These are phyloP conservation scores for Macrotyloma uniflorum DNA, from an alignment of 306 rosid genomes.

Conservation along the genomic window DNA sequence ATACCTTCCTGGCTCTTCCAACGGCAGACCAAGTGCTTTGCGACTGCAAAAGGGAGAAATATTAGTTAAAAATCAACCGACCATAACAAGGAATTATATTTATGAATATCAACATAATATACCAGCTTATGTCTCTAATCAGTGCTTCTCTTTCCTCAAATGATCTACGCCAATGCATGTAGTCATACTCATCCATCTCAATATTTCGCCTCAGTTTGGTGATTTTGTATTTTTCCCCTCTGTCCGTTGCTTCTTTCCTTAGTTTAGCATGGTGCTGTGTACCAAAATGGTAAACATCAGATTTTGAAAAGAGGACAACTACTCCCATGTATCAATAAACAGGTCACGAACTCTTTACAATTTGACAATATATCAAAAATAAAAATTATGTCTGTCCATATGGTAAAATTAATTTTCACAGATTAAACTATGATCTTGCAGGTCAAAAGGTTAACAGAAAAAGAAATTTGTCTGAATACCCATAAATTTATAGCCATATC, in stretches of 20 bases:
- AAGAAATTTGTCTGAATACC: slow-evolving; percentile 4
- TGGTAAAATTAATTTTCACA: neutral
- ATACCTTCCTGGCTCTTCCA: slow-evolving; percentile 96
- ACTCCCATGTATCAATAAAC: slow-evolving; percentile 15
- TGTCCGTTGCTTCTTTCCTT: slow-evolving; percentile 64
- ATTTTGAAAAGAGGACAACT: slow-evolving; percentile 19
- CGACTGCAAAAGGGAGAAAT: slow-evolving; percentile 54
- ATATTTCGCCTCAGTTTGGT: slow-evolving; percentile 68
- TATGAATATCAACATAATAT: slow-evolving; percentile 24
- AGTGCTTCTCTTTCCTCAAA: slow-evolving; percentile 90
- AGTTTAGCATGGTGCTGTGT: slow-evolving; percentile 60
- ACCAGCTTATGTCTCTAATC: slow-evolving; percentile 96
- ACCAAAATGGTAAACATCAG: slow-evolving; percentile 20
- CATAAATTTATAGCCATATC: neutral
- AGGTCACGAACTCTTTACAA: slow-evolving; percentile 5
- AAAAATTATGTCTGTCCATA: neutral
- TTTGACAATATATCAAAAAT: slow-evolving; percentile 6
- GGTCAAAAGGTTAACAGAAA: slow-evolving; percentile 24
- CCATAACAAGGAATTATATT: slow-evolving; percentile 1
- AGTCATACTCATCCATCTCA: slow-evolving; percentile 97
- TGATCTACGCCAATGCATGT: slow-evolving; percentile 91
- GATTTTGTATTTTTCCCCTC: slow-evolving; percentile 82
- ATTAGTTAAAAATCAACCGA: neutral
- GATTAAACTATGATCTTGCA: neutral
- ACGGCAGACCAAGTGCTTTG: slow-evolving; percentile 76